These are phyloP conservation scores for Triadica sebifera DNA, from an alignment of 345 rosid species.

Conservation along the genomic window DNA sequence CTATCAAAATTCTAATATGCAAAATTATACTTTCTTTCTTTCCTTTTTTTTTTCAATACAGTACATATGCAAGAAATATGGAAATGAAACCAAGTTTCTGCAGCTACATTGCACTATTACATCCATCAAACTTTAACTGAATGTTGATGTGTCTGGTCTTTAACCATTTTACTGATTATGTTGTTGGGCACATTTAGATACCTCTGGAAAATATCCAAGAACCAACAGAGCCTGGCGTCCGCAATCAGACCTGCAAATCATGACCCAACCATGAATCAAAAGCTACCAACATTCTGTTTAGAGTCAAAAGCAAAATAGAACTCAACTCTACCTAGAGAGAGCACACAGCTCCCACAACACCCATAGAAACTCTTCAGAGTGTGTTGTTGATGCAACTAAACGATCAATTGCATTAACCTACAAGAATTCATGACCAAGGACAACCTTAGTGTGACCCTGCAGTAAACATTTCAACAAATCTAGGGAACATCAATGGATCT, in stretches of 20 bases:
- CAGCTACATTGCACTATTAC: not conserved
- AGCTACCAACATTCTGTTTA: conserved; percentile 4
- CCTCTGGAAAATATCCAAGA: conserved; percentile 85
- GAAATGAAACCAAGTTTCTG: conserved; percentile 3
- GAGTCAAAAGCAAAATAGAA: conserved; percentile 6
- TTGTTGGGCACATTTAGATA: conserved; percentile 25
- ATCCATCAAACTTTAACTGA: not conserved
- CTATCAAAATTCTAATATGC: not conserved
- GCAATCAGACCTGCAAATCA: conserved; percentile 75
- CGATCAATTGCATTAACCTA: conserved; percentile 88
- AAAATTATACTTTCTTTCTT: conserved; percentile 14
- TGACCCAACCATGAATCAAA: conserved; percentile 20
- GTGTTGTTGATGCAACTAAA: conserved; percentile 67
- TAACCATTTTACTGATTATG: not conserved
- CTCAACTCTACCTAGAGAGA: conserved; percentile 62
- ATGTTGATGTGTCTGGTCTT: not conserved
- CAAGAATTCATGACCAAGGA: conserved; percentile 14
- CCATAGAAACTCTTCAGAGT: conserved; percentile 94
- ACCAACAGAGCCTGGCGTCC: conserved; percentile 90
- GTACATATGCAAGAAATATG: conserved; percentile 9
- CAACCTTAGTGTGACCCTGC: not conserved
- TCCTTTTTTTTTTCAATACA: conserved; percentile 10
- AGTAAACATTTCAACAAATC: conserved; percentile 5
- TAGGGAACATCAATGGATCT: not conserved
- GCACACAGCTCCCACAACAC: conserved; percentile 96